Conservation (phyloP, 768 basidiomycete genomes). For the Leucosporidium scottii region DNA sequence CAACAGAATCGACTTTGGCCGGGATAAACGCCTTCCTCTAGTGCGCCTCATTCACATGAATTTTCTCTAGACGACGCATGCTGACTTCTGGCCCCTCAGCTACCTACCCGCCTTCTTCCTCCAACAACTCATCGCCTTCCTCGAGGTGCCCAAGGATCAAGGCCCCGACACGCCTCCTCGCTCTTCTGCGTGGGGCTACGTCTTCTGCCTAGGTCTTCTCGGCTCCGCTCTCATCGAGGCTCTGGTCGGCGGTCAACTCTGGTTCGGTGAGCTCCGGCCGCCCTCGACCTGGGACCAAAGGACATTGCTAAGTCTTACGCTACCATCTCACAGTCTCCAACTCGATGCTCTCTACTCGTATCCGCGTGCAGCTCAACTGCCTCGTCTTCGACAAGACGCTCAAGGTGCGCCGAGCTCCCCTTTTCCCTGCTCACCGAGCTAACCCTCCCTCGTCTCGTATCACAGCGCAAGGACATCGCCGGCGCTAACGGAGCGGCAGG, state of each 20-base stretch:
- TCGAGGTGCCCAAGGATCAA: conserved; percentile 21
- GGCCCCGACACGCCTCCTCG: background rate
- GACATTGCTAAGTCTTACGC: background rate
- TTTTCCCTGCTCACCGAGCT: background rate
- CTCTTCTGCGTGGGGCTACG: conserved; percentile 21
- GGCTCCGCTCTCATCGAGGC: conserved; percentile 24
- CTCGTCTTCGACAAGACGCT: conserved; percentile 37
- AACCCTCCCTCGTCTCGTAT: background rate
- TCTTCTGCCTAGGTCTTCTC: conserved; percentile 29
- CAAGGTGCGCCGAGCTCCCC: background rate
- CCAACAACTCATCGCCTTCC: conserved; percentile 31
- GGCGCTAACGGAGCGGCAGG: conserved; percentile 11
- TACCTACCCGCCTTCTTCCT: conserved; percentile 39
- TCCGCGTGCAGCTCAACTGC: conserved; percentile 36
- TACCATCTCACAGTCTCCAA: conserved; percentile 10
- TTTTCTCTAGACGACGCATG: no score
- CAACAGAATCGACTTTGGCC: conserved; percentile 14
- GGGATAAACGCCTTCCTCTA: conserved; percentile 22
- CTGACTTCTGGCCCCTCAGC: background rate
- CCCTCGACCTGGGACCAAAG: no score
- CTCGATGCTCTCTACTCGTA: conserved; percentile 29
- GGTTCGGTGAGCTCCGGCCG: conserved; percentile 25
- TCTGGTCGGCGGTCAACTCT: conserved; percentile 30
- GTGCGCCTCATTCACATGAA: background rate
- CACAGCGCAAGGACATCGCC: conserved; percentile 31